phyloP scores from a whole-genome alignment of 2,329 filamentous ascomycete genomes.

The Alternaria sp. region DNA sequence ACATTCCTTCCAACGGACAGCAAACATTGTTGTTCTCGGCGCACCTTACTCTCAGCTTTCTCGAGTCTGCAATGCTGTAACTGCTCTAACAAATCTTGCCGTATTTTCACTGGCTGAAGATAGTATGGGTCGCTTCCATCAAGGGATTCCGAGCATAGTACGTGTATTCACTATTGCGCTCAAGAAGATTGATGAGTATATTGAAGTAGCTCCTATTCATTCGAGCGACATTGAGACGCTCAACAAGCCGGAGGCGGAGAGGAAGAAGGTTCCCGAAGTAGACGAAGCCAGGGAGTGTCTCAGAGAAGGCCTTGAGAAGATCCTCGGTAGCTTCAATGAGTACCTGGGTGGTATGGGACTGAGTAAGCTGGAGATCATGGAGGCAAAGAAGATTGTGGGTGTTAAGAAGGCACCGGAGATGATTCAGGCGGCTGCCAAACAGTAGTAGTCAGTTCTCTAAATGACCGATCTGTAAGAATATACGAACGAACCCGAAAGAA shows the following conservation, averaged over 20 bases:
- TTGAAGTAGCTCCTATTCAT: conserved; percentile 67
- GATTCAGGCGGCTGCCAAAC: conserved; percentile 21
- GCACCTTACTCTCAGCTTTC: conserved; percentile 71
- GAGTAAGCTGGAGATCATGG: conserved; percentile 73
- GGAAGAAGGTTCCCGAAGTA: conserved; percentile 67
- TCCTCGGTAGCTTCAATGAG: conserved; percentile 76
- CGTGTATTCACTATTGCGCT: conserved; percentile 76
- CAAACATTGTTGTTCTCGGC: conserved; percentile 75
- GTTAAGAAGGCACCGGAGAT: conserved; percentile 34
- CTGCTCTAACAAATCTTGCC: conserved; percentile 73
- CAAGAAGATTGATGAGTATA: conserved; percentile 73
- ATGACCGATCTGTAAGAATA: background rate
- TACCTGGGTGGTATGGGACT: conserved; percentile 78
- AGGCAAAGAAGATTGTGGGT: conserved; percentile 56
- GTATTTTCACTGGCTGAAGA: conserved; percentile 82
- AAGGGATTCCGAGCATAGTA: conserved; percentile 78
- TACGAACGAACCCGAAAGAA: background rate
- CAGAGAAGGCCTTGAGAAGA: conserved; percentile 69
- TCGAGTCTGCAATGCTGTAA: conserved; percentile 63
- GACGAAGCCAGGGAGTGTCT: conserved; percentile 73
- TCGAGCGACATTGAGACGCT: conserved; percentile 78
- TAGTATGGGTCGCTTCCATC: conserved; percentile 83
- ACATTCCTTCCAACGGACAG: conserved; percentile 71
- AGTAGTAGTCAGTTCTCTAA: background rate
- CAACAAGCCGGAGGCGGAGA: conserved; percentile 55